These are phyloP conservation scores for Biancaea sappan DNA, from an alignment of 306 rosid species.

Conservation along the genomic window DNA sequence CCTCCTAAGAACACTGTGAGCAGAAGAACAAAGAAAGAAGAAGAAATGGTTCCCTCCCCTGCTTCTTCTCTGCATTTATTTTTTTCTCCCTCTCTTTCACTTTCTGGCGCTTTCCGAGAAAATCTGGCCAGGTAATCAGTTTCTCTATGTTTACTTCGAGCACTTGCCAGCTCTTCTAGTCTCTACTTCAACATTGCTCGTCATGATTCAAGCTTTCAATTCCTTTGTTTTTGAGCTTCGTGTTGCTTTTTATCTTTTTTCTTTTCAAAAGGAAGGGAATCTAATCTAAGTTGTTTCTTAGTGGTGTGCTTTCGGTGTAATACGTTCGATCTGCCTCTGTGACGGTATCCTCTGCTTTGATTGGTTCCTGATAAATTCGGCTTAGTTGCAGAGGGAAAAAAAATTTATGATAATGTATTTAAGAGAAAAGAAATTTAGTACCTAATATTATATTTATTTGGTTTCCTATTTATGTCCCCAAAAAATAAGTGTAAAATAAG, in stretches of 20 bases:
- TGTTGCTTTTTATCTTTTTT: neutral
- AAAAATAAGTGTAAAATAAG: neutral
- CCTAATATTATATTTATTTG: neutral
- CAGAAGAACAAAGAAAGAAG: neutral
- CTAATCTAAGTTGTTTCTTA: neutral
- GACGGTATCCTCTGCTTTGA: conserved; percentile 10
- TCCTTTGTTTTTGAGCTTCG: neutral
- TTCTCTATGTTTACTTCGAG: conserved; percentile 12
- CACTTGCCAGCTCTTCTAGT: neutral
- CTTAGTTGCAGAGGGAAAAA: conserved; percentile 27
- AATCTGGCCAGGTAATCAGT: conserved; percentile 47
- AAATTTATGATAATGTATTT: too few species aligned
- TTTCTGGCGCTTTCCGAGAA: conserved; percentile 52
- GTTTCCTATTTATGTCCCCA: neutral
- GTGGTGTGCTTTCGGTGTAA: neutral
- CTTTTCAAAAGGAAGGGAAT: neutral
- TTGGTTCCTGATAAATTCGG: conserved; percentile 4
- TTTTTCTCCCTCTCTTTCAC: neutral
- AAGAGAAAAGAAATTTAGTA: neutral
- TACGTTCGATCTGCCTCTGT: conserved; percentile 47
- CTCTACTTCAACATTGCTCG: conserved; percentile 25
- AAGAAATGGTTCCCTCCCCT: neutral
- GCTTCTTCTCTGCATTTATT: neutral
- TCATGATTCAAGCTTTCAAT: neutral
- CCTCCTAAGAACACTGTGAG: neutral